Percentiles rank a stretch among this genome's conserved stretches.
Evolutionary conservation across 129 eudicot genomes (phyloP).

Genomic region (Scalesia atractyloides): DNA sequence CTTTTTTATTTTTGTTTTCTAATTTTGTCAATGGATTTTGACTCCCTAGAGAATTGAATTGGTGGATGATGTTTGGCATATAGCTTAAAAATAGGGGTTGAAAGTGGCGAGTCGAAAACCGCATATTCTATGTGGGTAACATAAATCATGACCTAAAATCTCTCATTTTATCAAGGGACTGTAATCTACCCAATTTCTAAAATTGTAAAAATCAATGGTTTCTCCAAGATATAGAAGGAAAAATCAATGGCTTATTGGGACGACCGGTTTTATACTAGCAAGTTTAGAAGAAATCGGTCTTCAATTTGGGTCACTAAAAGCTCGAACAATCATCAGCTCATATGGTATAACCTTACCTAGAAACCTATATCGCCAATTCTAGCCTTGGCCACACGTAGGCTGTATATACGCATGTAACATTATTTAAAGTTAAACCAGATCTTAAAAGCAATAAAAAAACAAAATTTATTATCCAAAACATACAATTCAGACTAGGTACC

Average conservation of each 20-base stretch:
- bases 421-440: neutral
- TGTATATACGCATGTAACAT: neutral
- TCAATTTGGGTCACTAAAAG: no score
- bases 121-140: slow-evolving; percentile 29
- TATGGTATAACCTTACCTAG: no score
- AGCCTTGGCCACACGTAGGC: neutral
- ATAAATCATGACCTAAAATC: slow-evolving; percentile 27
- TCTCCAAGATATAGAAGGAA: no score
- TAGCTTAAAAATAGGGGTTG: neutral
- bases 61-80: slow-evolving; percentile 20
- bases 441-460: neutral
- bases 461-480: neutral
- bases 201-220: no score
- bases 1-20: neutral
- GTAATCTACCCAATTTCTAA: neutral
- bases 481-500: neutral
- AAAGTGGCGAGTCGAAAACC: slow-evolving; percentile 4
- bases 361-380: neutral
- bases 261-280: no score
- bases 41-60: slow-evolving; percentile 23
- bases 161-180: slow-evolving; percentile 6
- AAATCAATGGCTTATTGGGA: no score
- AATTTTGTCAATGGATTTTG: slow-evolving; percentile 25
- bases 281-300: no score
- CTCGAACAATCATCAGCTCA: no score